phyloP scores from a whole-genome alignment of 306 rosid genomes.

The Vigna unguiculata region DNA sequence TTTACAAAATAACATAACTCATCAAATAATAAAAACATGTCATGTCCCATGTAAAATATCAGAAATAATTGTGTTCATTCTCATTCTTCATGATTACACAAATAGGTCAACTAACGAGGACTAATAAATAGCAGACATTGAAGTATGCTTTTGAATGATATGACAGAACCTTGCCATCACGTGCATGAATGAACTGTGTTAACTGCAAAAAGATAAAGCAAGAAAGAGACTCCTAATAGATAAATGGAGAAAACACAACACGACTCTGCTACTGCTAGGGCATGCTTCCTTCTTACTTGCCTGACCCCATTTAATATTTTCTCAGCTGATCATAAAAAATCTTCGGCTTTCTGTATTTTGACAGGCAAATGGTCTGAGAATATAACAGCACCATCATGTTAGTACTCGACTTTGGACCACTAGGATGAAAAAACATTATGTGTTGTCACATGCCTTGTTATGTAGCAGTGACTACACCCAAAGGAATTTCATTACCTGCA shows the following conservation, averaged over 20 bases:
- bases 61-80: too few species aligned
- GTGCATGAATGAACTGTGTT: not conserved
- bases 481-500: constrained; percentile 61
- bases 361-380: constrained; percentile 62
- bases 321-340: constrained; percentile 68
- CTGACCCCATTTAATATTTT: constrained; percentile 8
- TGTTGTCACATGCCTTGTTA: not conserved
- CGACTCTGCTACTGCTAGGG: not conserved
- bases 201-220: not conserved
- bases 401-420: constrained; percentile 9
- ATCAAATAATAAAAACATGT: not conserved
- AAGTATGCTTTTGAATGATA: not conserved
- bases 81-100: not conserved
- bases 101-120: too few species aligned
- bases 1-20: not conserved
- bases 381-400: constrained; percentile 29
- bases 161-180: not conserved
- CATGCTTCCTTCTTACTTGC: constrained; percentile 21
- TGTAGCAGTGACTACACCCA: not conserved
- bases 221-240: too few species aligned
- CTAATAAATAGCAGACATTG: not conserved
- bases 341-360: constrained; percentile 67
- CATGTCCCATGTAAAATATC: too few species aligned
- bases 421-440: not conserved
- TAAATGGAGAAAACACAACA: too few species aligned